Evolutionary conservation across 2,329 filamentous ascomycete genomes (phyloP), one percentile per base, ranked within the genome.

Genomic region (Pseudocercospora fijiensis): DNA sequence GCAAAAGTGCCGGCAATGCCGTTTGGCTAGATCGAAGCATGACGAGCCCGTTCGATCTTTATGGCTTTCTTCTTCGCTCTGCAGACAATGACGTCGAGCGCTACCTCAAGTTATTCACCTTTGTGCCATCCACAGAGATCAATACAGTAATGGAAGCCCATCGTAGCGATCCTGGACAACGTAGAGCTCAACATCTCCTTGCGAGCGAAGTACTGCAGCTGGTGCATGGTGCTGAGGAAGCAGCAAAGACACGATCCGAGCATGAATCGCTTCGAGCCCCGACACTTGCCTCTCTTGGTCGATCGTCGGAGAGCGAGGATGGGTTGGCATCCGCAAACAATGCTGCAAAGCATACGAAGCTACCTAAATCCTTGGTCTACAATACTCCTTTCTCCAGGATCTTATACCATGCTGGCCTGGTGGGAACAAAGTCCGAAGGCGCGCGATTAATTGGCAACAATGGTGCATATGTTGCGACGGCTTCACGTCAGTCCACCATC

Each of bases 1-100:
- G 95, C 58, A 99, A 99, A 80, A 96, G 89, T 67, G 90, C 92
- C 1, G 94, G 93, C 26, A 98, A 98, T 76, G 93, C 94, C 2
- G 79, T 99, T 37, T 99, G 95, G 95, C 84, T 99, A 2, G 92
- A 97, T 76, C 83, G 84, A 59, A 87, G 89, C 71, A 85, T 92
- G 84, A 96, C 94, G 1, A 88, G 85, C 28, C 81, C 88, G 0
- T 97, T 94, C 73, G 92, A 98, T 63, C 82, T 98, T 0, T 98
- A 98, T 76, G 86, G 86, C 75, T 97, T 94, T 81, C 95, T 98
- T 71, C 83, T 97, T 67, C 86, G 91, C 57, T 88, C 90, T 0
- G 82, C 92, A 0, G 95, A 99, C 73, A 85, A 85, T 9, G 90
- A 96, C 60, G 87, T 98, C 3, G 90, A 92, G 76, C 84, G 83